Conservation (phyloP, 768 basidiomycete species). For the Kwoniella sp. region DNA sequence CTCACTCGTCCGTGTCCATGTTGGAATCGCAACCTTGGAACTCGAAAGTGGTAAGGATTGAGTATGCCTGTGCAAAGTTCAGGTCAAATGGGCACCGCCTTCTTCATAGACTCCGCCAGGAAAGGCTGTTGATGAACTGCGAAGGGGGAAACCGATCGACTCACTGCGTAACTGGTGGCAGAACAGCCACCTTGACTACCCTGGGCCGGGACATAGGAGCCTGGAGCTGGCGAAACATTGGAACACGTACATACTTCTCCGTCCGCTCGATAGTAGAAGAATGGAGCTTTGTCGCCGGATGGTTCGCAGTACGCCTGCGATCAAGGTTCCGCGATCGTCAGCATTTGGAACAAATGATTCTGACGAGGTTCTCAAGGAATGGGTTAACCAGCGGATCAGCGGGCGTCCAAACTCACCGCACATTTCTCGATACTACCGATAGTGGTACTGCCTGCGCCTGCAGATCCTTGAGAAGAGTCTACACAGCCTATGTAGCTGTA, state of each 20-base stretch:
- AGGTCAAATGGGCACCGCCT: no score
- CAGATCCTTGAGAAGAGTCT: background rate
- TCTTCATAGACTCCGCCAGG: no score
- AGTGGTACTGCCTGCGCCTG: background rate
- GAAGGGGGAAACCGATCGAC: background rate
- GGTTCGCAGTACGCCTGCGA: background rate
- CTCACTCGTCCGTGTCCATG: slow-evolving; percentile 18
- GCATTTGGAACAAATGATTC: no score
- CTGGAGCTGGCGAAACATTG: background rate
- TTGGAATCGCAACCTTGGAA: slow-evolving; percentile 12
- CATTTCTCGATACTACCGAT: background rate
- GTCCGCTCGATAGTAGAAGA: background rate
- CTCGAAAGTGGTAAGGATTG: slow-evolving; percentile 1
- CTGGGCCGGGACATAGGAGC: background rate
- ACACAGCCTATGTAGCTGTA: slow-evolving; percentile 3
- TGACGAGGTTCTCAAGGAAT: no score
- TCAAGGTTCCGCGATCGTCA: no score
- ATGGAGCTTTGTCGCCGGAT: background rate
- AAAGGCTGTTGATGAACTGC: no score
- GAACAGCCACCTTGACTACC: background rate
- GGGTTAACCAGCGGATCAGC: no score
- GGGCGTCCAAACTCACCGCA: background rate
- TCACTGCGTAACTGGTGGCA: background rate
- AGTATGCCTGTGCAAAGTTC: slow-evolving; percentile 2
- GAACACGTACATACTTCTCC: background rate